A percentile compares a stretch with the other conserved stretches of the same genome.
Conservation (phyloP, 805 yeast species). For the Candida boidinii region DNA sequence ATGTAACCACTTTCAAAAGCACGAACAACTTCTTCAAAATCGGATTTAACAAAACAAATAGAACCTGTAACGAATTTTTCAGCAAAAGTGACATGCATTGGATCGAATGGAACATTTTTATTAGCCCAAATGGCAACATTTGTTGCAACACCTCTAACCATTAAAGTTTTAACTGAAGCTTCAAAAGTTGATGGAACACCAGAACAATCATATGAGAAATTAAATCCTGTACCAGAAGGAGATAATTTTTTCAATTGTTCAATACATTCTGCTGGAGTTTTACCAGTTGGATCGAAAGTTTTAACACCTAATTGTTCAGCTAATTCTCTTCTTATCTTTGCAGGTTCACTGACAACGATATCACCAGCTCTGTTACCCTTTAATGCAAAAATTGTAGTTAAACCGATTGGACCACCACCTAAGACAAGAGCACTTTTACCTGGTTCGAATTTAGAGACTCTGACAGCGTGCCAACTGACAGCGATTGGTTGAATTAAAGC, state of each 20-base stretch:
- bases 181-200: conserved; percentile 40
- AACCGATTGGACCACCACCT: conserved; percentile 51
- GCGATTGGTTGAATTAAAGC: conserved; percentile 52
- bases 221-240: conserved; percentile 36
- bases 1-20: conserved; percentile 31
- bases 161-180: conserved; percentile 30
- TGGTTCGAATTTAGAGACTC: conserved; percentile 30
- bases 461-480: conserved; percentile 52
- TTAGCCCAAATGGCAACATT: conserved; percentile 46
- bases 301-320: conserved; percentile 26
- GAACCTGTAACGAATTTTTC: conserved; percentile 38
- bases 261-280: conserved; percentile 19
- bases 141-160: conserved; percentile 34
- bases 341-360: conserved; percentile 44
- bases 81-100: conserved; percentile 35
- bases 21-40: conserved; percentile 33
- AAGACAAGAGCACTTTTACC: conserved; percentile 39
- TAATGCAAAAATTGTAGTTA: conserved; percentile 40
- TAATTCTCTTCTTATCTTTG: conserved; percentile 31
- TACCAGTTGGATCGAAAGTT: conserved; percentile 26
- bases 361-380: conserved; percentile 33
- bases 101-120: conserved; percentile 32
- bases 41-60: conserved; percentile 33
- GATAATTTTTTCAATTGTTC: conserved; percentile 25
- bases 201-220: conserved; percentile 45